phyloP scores from a whole-genome alignment of 129 eudicot species.

The Cynara cardunculus region DNA sequence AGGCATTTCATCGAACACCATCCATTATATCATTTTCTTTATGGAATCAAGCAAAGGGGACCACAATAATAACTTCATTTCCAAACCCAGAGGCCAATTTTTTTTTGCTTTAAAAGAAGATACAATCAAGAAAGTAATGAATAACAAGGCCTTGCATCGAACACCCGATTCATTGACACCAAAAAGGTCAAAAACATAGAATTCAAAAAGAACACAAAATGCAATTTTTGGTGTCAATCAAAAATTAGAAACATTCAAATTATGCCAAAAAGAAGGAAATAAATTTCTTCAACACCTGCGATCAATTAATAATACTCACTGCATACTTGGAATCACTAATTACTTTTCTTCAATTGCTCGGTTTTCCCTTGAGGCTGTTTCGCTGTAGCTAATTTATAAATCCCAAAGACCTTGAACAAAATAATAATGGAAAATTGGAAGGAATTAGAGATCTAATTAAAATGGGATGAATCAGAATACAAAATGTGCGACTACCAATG shows the following conservation, averaged over 20 bases:
- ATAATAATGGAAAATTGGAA: not conserved
- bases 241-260: not conserved
- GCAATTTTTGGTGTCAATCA: not conserved
- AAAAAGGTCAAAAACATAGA: not conserved
- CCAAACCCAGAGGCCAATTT: not conserved
- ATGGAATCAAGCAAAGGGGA: not conserved
- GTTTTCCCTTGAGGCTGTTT: slow-evolving; percentile 24
- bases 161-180: slow-evolving; percentile 21
- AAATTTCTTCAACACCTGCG: not conserved
- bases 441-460: not conserved
- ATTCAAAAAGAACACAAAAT: slow-evolving; percentile 4
- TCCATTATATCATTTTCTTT: not conserved
- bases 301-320: not conserved
- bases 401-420: slow-evolving; percentile 26
- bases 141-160: not conserved
- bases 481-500: slow-evolving; percentile 13
- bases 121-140: not conserved
- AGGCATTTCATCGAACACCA: not conserved
- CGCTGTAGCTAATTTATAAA: slow-evolving; percentile 23
- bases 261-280: not conserved
- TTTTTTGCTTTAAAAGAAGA: not conserved
- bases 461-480: not conserved
- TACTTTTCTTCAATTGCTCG: slow-evolving; percentile 27
- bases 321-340: slow-evolving; percentile 15
- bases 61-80: not conserved